phyloP scores from a whole-genome alignment of 148 eudicot genomes.

The Heliosperma pusillum region DNA sequence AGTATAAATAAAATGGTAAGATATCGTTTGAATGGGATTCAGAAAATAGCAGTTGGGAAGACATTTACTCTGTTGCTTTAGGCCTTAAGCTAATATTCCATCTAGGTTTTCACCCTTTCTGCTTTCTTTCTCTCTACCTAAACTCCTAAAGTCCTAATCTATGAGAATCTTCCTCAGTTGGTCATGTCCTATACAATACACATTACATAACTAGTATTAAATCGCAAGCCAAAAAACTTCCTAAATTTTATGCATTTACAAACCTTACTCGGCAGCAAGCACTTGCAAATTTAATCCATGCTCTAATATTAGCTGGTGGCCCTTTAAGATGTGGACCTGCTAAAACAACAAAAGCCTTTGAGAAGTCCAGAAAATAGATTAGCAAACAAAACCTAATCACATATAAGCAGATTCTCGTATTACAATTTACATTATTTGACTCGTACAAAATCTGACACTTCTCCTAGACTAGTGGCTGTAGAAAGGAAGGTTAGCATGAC shows the following conservation, averaged over 20 bases:
- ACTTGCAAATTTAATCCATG: slow-evolving; percentile 66
- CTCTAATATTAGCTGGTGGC: slow-evolving; percentile 68
- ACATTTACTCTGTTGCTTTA: too few relatives aligned
- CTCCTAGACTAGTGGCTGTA: not conserved
- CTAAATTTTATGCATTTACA: slow-evolving; percentile 15
- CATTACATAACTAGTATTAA: too few relatives aligned
- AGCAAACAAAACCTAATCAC: not conserved
- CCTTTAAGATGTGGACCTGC: slow-evolving; percentile 46
- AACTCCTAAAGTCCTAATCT: too few relatives aligned
- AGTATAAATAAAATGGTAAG: too few relatives aligned
- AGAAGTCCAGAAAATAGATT: slow-evolving; percentile 19
- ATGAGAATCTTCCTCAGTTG: too few relatives aligned
- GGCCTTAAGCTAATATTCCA: too few relatives aligned
- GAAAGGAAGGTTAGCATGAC: not conserved
- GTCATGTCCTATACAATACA: too few relatives aligned
- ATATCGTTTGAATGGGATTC: too few relatives aligned
- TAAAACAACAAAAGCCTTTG: slow-evolving; percentile 15
- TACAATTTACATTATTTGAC: not conserved
- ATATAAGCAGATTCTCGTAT: not conserved
- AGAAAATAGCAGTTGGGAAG: too few relatives aligned
- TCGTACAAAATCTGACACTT: not conserved
- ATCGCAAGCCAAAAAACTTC: not conserved
- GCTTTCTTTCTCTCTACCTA: too few relatives aligned
- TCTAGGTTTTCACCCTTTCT: too few relatives aligned
- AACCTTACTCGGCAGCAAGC: slow-evolving; percentile 66